Conservation (phyloP, 352 stramenopile genomes). For the Globisporangium echinulatum region DNA sequence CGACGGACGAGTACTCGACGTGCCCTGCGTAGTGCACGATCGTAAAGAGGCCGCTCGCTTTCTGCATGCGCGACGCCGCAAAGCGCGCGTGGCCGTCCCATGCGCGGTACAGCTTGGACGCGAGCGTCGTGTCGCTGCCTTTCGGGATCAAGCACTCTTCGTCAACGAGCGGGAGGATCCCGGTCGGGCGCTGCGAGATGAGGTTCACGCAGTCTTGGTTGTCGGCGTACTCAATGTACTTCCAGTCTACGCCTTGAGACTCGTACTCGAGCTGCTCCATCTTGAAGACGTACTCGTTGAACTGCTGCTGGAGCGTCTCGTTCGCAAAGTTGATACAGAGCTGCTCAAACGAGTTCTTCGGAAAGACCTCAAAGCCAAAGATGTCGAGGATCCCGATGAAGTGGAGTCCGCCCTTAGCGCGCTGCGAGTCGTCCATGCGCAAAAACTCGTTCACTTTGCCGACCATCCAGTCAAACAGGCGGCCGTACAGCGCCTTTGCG, state of each 20-base stretch:
- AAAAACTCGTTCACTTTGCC: conserved; percentile 80
- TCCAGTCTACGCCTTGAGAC: conserved; percentile 76
- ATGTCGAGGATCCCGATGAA: conserved; percentile 91
- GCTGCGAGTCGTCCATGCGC: conserved; percentile 73
- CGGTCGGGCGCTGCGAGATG: conserved; percentile 82
- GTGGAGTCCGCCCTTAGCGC: conserved; percentile 41
- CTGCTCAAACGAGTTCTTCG: conserved; percentile 88
- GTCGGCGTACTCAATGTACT: conserved; percentile 81
- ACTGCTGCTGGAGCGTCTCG: conserved; percentile 85
- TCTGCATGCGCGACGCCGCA: conserved; percentile 69
- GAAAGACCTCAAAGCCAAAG: conserved; percentile 91
- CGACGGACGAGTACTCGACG: conserved; percentile 69
- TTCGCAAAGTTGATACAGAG: conserved; percentile 90
- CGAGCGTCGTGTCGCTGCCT: conserved; percentile 74
- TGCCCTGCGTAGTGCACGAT: conserved; percentile 79
- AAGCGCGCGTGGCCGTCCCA: conserved; percentile 62
- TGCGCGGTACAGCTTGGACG: conserved; percentile 74
- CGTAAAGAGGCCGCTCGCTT: conserved; percentile 61
- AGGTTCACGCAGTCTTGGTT: conserved; percentile 88
- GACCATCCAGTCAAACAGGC: conserved; percentile 90
- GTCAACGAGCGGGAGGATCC: conserved; percentile 80
- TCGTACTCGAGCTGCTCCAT: conserved; percentile 83
- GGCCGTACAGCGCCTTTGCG: conserved; percentile 83
- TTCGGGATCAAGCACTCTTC: conserved; percentile 87
- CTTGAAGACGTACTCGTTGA: conserved; percentile 89